Conservation (phyloP, 768 basidiomycete species). For the Daedalea quercina region DNA sequence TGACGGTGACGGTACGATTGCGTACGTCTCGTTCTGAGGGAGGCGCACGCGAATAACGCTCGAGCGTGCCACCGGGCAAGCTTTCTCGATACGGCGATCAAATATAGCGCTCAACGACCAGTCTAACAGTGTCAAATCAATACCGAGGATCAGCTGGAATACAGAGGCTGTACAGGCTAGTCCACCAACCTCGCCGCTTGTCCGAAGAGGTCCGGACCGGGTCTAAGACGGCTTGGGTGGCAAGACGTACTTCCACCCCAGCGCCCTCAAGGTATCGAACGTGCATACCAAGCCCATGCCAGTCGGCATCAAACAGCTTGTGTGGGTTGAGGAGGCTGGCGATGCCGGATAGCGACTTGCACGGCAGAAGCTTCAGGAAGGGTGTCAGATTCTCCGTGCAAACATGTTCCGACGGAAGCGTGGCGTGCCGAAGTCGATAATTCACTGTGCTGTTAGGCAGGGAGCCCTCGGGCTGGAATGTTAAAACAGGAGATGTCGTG, state of each 20-base stretch:
- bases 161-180: not conserved
- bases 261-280: conserved; percentile 47
- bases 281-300: conserved; percentile 84
- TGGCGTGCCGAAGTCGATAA: conserved; percentile 66
- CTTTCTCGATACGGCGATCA: conserved; percentile 50
- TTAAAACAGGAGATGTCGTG: conserved; percentile 58
- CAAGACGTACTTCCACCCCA: conserved; percentile 60
- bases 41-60: conserved; percentile 48
- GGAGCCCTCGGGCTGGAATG: conserved; percentile 57
- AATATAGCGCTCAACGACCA: conserved; percentile 71
- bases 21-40: conserved; percentile 36
- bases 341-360: conserved; percentile 83
- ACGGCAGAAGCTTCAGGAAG: conserved; percentile 90
- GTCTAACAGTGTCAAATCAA: conserved; percentile 34
- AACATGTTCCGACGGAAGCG: conserved; percentile 78
- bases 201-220: conserved; percentile 53
- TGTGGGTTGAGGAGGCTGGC: conserved; percentile 82
- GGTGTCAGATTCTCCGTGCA: conserved; percentile 98
- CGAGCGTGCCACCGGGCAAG: conserved; percentile 65
- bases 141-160: not conserved
- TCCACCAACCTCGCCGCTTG: conserved; percentile 46
- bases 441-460: conserved; percentile 40
- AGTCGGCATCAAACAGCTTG: conserved; percentile 81
- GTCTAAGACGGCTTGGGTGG: conserved; percentile 74
- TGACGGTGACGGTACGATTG: conserved; percentile 47